Conservation (phyloP, 805 yeast species). For the Saturnispora besseyi region DNA sequence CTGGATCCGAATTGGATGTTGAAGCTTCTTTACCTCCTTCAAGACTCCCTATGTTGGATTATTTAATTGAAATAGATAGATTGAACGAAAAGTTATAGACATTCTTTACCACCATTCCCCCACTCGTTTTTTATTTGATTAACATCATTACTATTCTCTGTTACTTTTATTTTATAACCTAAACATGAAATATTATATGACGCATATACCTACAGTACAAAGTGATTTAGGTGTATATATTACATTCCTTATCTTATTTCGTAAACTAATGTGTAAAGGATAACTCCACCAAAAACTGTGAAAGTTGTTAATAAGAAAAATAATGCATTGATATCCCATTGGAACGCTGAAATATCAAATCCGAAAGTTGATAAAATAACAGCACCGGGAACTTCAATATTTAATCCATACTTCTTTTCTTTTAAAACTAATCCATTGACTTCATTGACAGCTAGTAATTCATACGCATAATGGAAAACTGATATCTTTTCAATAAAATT, state of each 20-base stretch:
- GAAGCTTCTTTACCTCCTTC: neutral
- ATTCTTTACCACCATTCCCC: neutral
- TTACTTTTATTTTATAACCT: neutral
- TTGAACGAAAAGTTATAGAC: neutral
- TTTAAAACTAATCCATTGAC: constrained; percentile 75
- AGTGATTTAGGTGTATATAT: too few relatives aligned
- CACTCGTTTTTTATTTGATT: neutral
- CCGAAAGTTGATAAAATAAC: constrained; percentile 94
- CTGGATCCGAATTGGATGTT: neutral
- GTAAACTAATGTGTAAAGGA: constrained; percentile 62
- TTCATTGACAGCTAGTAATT: constrained; percentile 85
- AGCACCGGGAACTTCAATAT: constrained; percentile 96
- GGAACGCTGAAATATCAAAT: constrained; percentile 70
- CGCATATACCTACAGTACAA: too few relatives aligned
- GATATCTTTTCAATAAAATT: constrained; percentile 77
- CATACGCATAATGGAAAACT: constrained; percentile 93
- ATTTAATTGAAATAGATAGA: neutral
- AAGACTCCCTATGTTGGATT: neutral
- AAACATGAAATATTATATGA: neutral
- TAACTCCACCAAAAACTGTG: constrained; percentile 60
- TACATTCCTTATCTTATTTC: constrained; percentile 48
- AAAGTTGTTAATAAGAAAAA: constrained; percentile 49
- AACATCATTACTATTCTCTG: neutral
- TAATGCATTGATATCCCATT: constrained; percentile 56
- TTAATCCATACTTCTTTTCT: constrained; percentile 86